Evolutionary conservation across 169 alveolate species (phyloP).

Genomic region (Cryptosporidium sp.): DNA sequence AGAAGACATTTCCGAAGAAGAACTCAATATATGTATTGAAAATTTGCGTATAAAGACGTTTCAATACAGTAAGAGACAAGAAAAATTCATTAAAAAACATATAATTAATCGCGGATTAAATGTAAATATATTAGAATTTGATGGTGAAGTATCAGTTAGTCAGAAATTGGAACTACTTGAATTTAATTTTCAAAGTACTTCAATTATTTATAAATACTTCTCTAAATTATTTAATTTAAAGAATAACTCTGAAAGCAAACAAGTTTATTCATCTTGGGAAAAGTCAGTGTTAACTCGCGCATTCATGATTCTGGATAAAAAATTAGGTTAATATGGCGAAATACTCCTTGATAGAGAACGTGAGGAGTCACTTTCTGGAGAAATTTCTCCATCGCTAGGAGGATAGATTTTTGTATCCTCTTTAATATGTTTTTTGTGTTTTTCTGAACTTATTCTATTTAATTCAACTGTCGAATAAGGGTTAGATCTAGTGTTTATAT

Average conservation of each 20-base stretch:
- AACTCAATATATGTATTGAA: constrained; percentile 15
- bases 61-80: constrained; percentile 56
- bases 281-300: constrained; percentile 1
- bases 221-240: neutral
- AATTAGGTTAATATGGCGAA: constrained; percentile 19
- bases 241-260: neutral
- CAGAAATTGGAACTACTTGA: neutral
- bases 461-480: constrained; percentile 13
- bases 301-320: constrained; percentile 9
- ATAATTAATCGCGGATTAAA: neutral
- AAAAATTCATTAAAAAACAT: constrained; percentile 53
- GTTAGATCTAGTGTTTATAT: neutral
- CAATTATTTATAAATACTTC: neutral
- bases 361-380: constrained; percentile 56
- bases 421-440: neutral
- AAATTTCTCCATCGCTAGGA: constrained; percentile 73
- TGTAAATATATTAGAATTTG: constrained; percentile 27
- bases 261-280: neutral
- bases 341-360: constrained; percentile 59
- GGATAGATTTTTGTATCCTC: neutral
- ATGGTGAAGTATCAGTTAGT: neutral
- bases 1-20: constrained; percentile 35
- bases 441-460: neutral
- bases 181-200: neutral
- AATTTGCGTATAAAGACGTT: constrained; percentile 26